phyloP scores from a whole-genome alignment of 75 land plant genomes.

The Larix kaempferi region DNA sequence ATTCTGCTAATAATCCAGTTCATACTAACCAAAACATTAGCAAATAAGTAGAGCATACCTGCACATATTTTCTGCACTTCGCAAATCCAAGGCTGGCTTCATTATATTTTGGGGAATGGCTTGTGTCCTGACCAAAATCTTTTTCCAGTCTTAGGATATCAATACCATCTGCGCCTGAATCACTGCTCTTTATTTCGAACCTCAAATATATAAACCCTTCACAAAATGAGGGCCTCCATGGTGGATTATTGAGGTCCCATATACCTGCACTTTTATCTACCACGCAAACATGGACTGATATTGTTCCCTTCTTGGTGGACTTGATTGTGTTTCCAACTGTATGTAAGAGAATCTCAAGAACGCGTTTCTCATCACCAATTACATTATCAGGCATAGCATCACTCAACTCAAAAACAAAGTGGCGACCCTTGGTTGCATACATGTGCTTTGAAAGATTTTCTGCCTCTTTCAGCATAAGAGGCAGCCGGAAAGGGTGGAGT shows the following conservation, averaged over 20 bases:
- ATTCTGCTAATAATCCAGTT: no score
- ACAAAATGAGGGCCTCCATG: constrained; percentile 47
- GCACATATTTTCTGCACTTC: constrained; percentile 58
- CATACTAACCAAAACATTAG: no score
- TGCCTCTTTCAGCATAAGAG: constrained; percentile 57
- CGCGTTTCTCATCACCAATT: constrained; percentile 69
- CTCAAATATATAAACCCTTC: constrained; percentile 60
- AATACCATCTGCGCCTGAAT: constrained; percentile 13
- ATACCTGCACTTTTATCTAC: constrained; percentile 28
- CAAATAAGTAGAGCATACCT: constrained; percentile 27
- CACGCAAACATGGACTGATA: constrained; percentile 38
- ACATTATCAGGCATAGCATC: constrained; percentile 52
- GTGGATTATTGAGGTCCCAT: constrained; percentile 42
- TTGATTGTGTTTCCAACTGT: constrained; percentile 64
- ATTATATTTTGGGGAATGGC: not conserved
- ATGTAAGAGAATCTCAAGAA: constrained; percentile 71
- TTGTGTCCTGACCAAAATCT: not conserved
- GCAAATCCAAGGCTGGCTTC: constrained; percentile 33
- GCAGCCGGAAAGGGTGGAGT: constrained; percentile 51
- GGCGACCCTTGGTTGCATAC: constrained; percentile 43
- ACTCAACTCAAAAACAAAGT: constrained; percentile 50
- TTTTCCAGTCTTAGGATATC: not conserved
- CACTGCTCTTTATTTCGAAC: constrained; percentile 29
- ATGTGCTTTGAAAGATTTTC: constrained; percentile 58
- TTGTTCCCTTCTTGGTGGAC: constrained; percentile 34